Base-by-base conservation (phyloP, 2,329 filamentous ascomycete genomes). In the Zasmidium angulare region DNA sequence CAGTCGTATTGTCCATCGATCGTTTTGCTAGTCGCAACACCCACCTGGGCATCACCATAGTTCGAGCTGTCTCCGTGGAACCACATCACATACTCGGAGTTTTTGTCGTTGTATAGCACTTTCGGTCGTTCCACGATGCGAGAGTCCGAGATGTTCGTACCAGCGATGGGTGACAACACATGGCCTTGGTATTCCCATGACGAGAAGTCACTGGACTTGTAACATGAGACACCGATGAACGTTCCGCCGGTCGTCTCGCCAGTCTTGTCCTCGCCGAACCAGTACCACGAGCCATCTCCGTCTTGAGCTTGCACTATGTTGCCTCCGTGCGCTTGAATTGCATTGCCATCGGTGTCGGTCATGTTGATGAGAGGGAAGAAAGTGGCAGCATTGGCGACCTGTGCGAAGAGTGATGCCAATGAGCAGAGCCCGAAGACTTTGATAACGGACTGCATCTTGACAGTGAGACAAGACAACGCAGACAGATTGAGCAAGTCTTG, bases 211-310 rank as follows among this genome's bases (percentile, higher is more conserved):
- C 77, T 78, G 14, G 84, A 87, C 0, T 83, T 84, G 71, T 89
- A 89, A 74, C 87, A 89, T 70, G 88, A 89, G 65, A 89, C 77
- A 53, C 85, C 85, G 59, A 84, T 81, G 71, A 89, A 89, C 31
- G 53, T 55, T 20, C 63, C 65, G 29, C 58, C 59, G 0, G 77
- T 73, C 0, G 77, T 80, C 22, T 86, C 85, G n/a, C 82, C 75
- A 1, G 84, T 83, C 71, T 89, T 89, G 74, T 89, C 87, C 70
- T 90, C 87, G 17, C 88, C 88, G 31, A 89, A 83, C 75, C 86
- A 81, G 74, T 89, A 90, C 76, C 85, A 90, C 0, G 80, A 82
- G 10, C 76, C 78, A 47, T 79, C 78, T 20, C 59, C 65, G n/a
- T 58, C 58, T 10, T 63, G 60, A 1, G 83, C 82, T 65, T 83